phyloP scores from a whole-genome alignment of 1,284 basidiomycete species.

The Austroboletus niveus region DNA sequence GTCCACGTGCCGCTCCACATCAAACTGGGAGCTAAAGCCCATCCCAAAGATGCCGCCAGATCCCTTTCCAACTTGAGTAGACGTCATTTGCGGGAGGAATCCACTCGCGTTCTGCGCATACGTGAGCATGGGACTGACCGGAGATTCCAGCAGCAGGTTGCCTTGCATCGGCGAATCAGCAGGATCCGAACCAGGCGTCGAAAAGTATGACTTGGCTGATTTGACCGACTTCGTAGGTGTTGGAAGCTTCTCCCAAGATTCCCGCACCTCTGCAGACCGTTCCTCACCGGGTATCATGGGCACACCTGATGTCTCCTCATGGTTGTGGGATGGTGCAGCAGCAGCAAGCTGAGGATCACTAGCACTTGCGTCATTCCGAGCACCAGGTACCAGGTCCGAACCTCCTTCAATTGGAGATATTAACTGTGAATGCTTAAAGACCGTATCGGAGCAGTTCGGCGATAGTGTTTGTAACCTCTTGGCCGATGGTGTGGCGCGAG shows the following conservation, averaged over 20 bases:
- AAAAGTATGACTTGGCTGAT: conserved; percentile 36
- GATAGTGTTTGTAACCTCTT: conserved; percentile 18
- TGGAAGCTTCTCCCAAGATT: conserved; percentile 14
- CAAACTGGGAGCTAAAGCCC: conserved; percentile 48
- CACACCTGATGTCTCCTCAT: conserved; percentile 1
- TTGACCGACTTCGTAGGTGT: conserved; percentile 35
- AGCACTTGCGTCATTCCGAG: conserved; percentile 1
- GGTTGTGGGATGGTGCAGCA: background rate
- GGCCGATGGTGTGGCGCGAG: conserved; percentile 10
- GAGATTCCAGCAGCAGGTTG: conserved; percentile 34
- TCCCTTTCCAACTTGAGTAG: conserved; percentile 35
- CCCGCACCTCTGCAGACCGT: background rate
- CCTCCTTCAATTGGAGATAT: conserved; percentile 6
- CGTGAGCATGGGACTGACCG: conserved; percentile 40
- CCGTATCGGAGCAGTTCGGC: conserved; percentile 1
- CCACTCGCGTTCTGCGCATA: conserved; percentile 35
- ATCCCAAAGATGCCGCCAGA: conserved; percentile 31
- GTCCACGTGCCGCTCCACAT: conserved; percentile 43
- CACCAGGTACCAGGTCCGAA: background rate
- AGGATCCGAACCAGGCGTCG: conserved; percentile 41
- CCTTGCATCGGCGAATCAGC: conserved; percentile 28
- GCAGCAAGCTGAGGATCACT: background rate
- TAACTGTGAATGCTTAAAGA: background rate
- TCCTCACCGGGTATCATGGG: conserved; percentile 7
- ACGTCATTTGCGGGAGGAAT: conserved; percentile 41